Conservation (phyloP, 1,284 basidiomycete species). For the Neolentinus lepideus region DNA sequence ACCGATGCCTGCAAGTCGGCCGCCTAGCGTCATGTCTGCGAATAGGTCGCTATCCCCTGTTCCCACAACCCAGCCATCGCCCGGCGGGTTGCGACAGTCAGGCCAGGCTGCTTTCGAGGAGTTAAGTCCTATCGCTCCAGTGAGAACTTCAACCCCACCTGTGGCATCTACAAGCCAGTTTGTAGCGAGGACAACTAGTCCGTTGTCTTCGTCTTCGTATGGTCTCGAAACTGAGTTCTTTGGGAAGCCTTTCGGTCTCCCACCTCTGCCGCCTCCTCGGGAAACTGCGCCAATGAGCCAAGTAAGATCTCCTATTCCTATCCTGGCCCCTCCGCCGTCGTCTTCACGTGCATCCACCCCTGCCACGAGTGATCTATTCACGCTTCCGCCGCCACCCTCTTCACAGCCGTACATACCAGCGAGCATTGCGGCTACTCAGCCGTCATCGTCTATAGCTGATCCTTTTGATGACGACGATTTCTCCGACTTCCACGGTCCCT, state of each 20-base stretch:
- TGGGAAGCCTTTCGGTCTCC: background rate
- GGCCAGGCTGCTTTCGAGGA: background rate
- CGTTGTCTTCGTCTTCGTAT: background rate
- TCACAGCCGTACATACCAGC: constrained; percentile 9
- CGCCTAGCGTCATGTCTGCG: background rate
- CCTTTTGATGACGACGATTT: constrained; percentile 19
- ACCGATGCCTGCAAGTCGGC: constrained; percentile 26
- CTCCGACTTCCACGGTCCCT: constrained; percentile 22
- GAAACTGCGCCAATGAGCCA: constrained; percentile 32
- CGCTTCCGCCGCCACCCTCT: constrained; percentile 2
- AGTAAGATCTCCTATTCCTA: constrained; percentile 11
- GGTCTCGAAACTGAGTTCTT: background rate
- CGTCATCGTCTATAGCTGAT: constrained; percentile 1
- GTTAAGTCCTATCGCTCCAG: background rate
- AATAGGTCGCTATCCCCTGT: background rate
- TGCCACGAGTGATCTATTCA: background rate
- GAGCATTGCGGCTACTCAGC: constrained; percentile 1
- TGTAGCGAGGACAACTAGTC: background rate
- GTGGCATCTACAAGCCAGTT: background rate
- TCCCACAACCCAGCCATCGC: background rate
- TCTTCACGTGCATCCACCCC: background rate
- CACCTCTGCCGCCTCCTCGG: constrained; percentile 21
- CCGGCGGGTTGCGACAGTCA: background rate
- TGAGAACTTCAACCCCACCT: background rate
- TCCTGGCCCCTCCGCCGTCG: constrained; percentile 12